phyloP scores from a whole-genome alignment of 164 flowering plant genomes.

The Echeveria elegans region DNA sequence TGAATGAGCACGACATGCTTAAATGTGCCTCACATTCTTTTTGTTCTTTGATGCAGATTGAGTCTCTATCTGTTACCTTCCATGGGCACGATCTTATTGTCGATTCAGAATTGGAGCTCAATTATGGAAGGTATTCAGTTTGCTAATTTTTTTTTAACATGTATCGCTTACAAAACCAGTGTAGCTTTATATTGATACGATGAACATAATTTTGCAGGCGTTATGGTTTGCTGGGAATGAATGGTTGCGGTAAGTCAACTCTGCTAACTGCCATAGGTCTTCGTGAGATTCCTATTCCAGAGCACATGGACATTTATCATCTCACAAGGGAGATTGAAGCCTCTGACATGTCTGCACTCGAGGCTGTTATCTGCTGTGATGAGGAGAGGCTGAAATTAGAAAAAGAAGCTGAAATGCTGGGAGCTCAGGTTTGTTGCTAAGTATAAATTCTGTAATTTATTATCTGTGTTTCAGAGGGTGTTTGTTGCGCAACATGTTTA shows the following conservation, averaged over 20 bases:
- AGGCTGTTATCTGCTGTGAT: constrained; percentile 88
- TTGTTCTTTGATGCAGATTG: constrained; percentile 51
- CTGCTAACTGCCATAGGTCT: constrained; percentile 76
- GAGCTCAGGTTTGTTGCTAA: constrained; percentile 44
- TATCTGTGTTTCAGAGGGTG: background rate
- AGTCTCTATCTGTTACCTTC: constrained; percentile 84
- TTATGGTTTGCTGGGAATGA: constrained; percentile 86
- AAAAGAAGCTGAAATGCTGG: constrained; percentile 75
- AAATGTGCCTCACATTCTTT: background rate
- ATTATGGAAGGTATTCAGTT: constrained; percentile 70
- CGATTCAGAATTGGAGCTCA: constrained; percentile 87
- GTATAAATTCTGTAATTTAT: background rate
- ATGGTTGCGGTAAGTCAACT: constrained; percentile 97
- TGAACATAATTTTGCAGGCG: constrained; percentile 39
- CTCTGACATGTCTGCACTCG: constrained; percentile 82
- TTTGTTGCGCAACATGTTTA: background rate
- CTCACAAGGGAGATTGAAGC: constrained; percentile 89
- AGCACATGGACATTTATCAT: constrained; percentile 94
- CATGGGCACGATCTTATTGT: constrained; percentile 97
- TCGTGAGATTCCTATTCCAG: constrained; percentile 94
- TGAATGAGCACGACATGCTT: no score
- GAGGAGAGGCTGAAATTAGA: constrained; percentile 82
- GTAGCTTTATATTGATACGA: no score
- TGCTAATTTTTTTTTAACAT: no score
- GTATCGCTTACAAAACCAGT: no score